Base-by-base conservation (phyloP, 331 rosid genomes). In the Telfairia occidentalis region DNA sequence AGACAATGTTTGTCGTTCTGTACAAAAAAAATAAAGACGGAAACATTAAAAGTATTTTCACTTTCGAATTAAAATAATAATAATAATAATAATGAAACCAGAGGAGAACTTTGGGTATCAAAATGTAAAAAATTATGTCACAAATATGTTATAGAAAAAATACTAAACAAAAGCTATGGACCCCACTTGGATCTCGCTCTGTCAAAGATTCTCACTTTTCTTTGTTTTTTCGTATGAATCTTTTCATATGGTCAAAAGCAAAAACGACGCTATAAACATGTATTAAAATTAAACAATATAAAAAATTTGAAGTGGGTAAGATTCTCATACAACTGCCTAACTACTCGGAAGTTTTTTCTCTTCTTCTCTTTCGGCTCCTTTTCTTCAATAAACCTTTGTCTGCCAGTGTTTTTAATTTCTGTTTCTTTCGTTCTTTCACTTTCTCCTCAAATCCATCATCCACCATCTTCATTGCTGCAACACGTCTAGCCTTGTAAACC, bases 381-480 rank as follows among this genome's bases (percentile, higher is more conserved):
- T 80, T 82, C 78, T 85, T 83, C 67, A 87, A 81, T 66, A 91
- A 58, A 60, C 97, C 97, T 85, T 86, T 94, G 81, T 82, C 96
- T 28, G 84, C 72, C 19, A 87, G 82, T 28, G 87, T 86, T 84
- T 80, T 82, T 42, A 66, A 46, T 59, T 92, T 91, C 85, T 88
- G 96, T 66, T 85, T 86, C 80, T 87, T 88, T 55, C 96, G 83
- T 75, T 86, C 92, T 63, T 90, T 79, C 19, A 85, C 93, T 80
- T 80, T 87, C 85, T 91, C 90, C 52, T 85, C 92, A 80, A 88
- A 91, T 30, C 92, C 96, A 65, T 87, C 92, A 81, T 90, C 96
- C 78, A 84, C 60, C 96, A 92, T 90, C 77, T 84, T 92, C 92
- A 92, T 92, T 38, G 34, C 76, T n/a, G 92, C 96, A 26, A 89